A percentile compares a stretch with the other conserved stretches of the same genome.
Conservation (phyloP, 1,284 basidiomycete species). For the Cutaneotrichosporon sp. region DNA sequence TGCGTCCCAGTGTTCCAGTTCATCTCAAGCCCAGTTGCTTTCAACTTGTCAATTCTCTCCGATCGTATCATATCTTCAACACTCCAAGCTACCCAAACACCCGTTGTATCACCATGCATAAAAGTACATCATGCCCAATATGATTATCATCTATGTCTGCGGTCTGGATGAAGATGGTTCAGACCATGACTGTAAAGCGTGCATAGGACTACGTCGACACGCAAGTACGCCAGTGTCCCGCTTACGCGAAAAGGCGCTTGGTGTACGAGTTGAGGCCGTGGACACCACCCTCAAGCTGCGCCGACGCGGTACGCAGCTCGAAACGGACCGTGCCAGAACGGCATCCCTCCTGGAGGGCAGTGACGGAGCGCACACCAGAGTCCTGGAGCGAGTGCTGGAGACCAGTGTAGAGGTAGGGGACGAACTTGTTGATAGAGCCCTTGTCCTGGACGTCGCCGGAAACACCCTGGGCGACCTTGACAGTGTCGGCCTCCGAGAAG, state of each 20-base stretch:
- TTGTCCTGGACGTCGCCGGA: constrained; percentile 97
- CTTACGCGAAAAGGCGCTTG: constrained; percentile 58
- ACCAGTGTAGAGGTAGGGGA: constrained; percentile 88
- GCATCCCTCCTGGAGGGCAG: constrained; percentile 60
- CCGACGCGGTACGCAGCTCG: constrained; percentile 89
- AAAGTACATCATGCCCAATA: constrained; percentile 11
- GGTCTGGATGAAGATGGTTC: not conserved
- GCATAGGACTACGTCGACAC: too few species aligned
- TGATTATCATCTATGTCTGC: not conserved
- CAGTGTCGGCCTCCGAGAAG: constrained; percentile 89
- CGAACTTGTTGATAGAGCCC: constrained; percentile 83
- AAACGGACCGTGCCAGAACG: constrained; percentile 70
- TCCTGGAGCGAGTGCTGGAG: constrained; percentile 97
- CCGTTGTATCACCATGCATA: constrained; percentile 21
- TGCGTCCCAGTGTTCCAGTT: too few species aligned
- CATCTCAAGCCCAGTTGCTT: too few species aligned
- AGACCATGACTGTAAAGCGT: not conserved
- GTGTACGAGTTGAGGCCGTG: constrained; percentile 76
- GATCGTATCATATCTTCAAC: not conserved
- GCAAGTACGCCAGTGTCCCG: too few species aligned
- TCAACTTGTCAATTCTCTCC: not conserved
- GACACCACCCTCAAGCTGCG: constrained; percentile 93
- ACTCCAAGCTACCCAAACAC: too few species aligned
- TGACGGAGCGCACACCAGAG: constrained; percentile 65
- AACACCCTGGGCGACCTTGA: constrained; percentile 98